phyloP scores from a whole-genome alignment of 2,329 filamentous ascomycete species.

The Colletotrichum sp. region DNA sequence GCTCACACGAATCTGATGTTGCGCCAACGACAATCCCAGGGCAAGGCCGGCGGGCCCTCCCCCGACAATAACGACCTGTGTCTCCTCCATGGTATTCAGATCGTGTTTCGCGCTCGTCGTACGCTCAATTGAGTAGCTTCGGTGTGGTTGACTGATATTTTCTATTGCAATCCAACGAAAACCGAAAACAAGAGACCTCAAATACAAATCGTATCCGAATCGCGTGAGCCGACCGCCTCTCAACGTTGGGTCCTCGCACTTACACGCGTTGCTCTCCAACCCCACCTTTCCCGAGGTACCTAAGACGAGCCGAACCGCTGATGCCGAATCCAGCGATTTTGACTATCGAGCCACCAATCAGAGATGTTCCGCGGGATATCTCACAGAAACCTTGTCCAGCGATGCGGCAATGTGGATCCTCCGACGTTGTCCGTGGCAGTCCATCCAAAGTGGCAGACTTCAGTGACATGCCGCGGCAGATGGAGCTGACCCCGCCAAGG shows the following conservation, averaged over 20 bases:
- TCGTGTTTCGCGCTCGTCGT: not conserved
- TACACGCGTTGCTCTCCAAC: not conserved
- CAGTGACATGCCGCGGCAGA: not conserved
- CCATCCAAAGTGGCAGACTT: not conserved
- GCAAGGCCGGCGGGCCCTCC: not conserved
- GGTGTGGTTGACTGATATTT: not conserved
- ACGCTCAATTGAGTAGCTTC: not conserved
- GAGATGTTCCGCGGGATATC: not conserved
- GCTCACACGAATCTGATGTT: not conserved
- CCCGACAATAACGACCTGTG: not conserved
- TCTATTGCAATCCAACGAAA: not conserved
- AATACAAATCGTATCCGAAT: not conserved
- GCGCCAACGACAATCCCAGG: not conserved
- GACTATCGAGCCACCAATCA: not conserved
- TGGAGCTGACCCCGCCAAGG: not conserved
- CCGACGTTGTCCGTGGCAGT: not conserved
- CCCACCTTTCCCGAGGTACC: not conserved
- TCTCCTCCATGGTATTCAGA: not conserved
- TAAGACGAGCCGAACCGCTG: not conserved
- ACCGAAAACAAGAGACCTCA: not conserved
- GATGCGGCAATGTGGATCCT: not conserved
- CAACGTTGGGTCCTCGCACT: not conserved
- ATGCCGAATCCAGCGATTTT: not conserved
- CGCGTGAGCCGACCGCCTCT: not conserved
- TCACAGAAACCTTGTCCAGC: not conserved